Base-by-base conservation (phyloP, 495 filamentous ascomycete genomes). In the Penicillium lagena region DNA sequence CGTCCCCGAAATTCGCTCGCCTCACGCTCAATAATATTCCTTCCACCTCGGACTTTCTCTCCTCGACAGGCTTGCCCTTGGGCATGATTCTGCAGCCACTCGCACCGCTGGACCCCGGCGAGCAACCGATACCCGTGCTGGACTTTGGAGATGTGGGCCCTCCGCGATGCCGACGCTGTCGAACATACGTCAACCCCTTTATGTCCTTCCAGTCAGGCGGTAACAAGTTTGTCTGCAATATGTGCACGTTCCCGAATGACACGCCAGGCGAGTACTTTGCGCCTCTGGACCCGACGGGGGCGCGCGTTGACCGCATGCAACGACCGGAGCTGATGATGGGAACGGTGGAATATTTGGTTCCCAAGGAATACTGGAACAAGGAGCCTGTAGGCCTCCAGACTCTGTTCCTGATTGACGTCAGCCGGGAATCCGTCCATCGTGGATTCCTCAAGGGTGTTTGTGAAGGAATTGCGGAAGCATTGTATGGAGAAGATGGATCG, bases 311-410 rank as follows among this genome's bases (percentile, higher is more conserved):
- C 60, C 81, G 93, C 33, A 79, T 86, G 61, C 86, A 95, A 59
- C 73, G 93, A 43, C 94, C 93, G 3, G 93, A 99, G 62, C 68
- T 99, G 52, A 85, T 81, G 49, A 80, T 84, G 47, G 93, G 93
- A 17, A 97, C 93, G 1, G 90, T 96, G 30, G 93, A 99, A 56
- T 99, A 95, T 52, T 71, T 90, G 49, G 93, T 97, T 7, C 93
- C 93, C 32, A 97, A 95, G 67, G 93, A 99, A 64, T 97, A 97
- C 65, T 97, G 90, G 90, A 89, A 88, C 12, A 95, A 93, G 67
- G 87, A 95, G 62, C 94, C 90, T 0, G 86, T 91, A 12, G 86
- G 86, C 12, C 66, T 97, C 49, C 81, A 85, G 45, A 93, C 85
- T 73, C 72, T 99, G 17, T 97, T 99, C 62, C 60, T 95, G 48